Conservation (phyloP, 1,284 basidiomycete genomes). For the Exobasidium rhododendri region DNA sequence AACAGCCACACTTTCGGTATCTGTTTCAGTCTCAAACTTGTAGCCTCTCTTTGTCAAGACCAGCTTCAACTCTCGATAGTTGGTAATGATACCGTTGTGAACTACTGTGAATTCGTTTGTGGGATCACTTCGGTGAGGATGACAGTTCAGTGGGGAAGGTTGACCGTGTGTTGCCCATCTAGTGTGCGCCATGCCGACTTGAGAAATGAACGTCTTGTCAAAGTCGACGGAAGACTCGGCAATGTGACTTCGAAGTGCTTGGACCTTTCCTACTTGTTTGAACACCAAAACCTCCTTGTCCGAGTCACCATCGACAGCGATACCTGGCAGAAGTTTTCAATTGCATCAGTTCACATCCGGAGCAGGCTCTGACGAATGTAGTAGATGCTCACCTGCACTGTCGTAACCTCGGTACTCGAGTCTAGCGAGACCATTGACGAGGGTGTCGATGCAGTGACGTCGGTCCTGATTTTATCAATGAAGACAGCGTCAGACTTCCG, state of each 20-base stretch:
- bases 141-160: constrained; percentile 78
- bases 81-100: constrained; percentile 99
- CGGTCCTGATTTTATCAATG: constrained; percentile 65
- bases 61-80: constrained; percentile 80
- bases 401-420: constrained; percentile 99
- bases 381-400: constrained; percentile 68
- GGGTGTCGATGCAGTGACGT: constrained; percentile 84
- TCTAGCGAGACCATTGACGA: constrained; percentile 85
- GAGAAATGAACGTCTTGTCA: constrained; percentile 75
- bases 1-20: constrained; percentile 95
- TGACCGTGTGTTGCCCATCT: constrained; percentile 99
- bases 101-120: constrained; percentile 84
- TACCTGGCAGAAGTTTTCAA: too few relatives aligned
- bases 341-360: too few relatives aligned
- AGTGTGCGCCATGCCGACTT: constrained; percentile 97
- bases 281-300: constrained; percentile 74
- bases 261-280: constrained; percentile 99
- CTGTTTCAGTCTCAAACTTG: constrained; percentile 91
- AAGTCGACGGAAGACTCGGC: constrained; percentile 73
- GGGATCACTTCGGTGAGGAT: constrained; percentile 85
- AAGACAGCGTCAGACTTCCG: not conserved
- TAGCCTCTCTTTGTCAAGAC: constrained; percentile 95
- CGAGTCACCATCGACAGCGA: constrained; percentile 91
- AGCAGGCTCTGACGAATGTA: too few relatives aligned
- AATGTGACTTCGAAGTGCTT: constrained; percentile 87